Percentiles rank a stretch among this genome's conserved stretches.
These are phyloP conservation scores for Byssothecium circinans DNA, from an alignment of 2,329 filamentous ascomycete genomes.

Conservation along the genomic window DNA sequence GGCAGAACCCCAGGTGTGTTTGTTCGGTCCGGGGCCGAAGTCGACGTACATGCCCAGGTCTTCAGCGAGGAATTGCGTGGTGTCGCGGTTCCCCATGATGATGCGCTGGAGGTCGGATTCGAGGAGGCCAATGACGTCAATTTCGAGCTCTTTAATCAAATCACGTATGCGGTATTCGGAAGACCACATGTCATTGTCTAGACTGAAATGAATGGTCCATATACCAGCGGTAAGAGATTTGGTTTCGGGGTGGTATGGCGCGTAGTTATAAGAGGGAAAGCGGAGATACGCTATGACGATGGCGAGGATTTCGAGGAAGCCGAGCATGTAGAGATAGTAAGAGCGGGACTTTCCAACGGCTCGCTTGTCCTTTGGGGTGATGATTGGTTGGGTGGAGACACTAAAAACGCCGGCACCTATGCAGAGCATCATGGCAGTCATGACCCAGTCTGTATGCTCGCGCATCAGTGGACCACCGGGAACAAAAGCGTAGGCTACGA, in stretches of 20 bases:
- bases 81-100: constrained; percentile 99
- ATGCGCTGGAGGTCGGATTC: constrained; percentile 94
- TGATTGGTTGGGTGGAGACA: constrained; percentile 55
- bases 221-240: constrained; percentile 92
- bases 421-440: constrained; percentile 80
- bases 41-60: constrained; percentile 99
- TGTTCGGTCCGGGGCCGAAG: constrained; percentile 95
- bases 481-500: constrained; percentile 97
- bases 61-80: constrained; percentile 91
- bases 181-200: constrained; percentile 99
- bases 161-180: constrained; percentile 93
- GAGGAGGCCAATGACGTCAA: constrained; percentile 95
- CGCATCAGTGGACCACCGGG: constrained; percentile 89
- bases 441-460: constrained; percentile 94
- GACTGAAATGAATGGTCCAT: constrained; percentile 97
- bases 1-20: constrained; percentile 95
- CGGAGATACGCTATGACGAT: constrained; percentile 81
- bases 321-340: constrained; percentile 72
- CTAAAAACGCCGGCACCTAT: constrained; percentile 86
- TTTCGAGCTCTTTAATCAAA: constrained; percentile 86
- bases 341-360: constrained; percentile 58
- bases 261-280: constrained; percentile 91
- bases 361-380: constrained; percentile 49
- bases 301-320: constrained; percentile 78
- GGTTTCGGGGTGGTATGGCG: constrained; percentile 82